Evolutionary conservation across 352 stramenopile species (phyloP), one percentile per base, ranked within the genome.

Genomic region (Blastocystis sp.): DNA sequence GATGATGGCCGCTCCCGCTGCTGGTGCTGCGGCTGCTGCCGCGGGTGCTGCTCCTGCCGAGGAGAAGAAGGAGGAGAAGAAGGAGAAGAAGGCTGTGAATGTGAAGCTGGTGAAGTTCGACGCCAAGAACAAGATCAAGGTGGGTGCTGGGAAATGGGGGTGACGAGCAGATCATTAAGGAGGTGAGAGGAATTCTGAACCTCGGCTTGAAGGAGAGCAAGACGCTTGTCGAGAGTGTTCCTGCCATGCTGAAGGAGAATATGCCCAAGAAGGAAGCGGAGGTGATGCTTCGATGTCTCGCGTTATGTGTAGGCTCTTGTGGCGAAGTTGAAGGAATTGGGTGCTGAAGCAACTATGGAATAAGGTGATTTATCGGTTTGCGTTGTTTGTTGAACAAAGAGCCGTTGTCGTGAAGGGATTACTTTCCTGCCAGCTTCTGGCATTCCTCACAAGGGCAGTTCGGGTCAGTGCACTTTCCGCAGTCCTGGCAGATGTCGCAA

Each of bases 91-190:
- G 55, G 66, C 74, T 6, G 74, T 59, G 26, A 85, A 69, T 45
- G 74, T 85, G 74, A 85, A 85, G 74, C 51, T 85, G 24, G 74
- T 85, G 41, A 85, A 85, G n/a, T 85, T 69, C 31, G 74, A 85
- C 61, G 74, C 74, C 10, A 85, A 85, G 74, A 59, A 85, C 51
- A 85, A 85, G 55, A 85, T 85, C 29, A 85, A 85, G 35, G 74
- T 85, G 55, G n/a, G 51, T 12, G 66, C 4, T 41, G 12, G 16
- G 29, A 85, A 24, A 24, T 19, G 26, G 24, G 21, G 3, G 55
- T 85, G 35, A 41, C 33, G 24, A n/a, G 3, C 29, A 85, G 74
- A 85, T 85, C 29, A 85, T 85, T 41, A 85, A 85, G 35, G 74
- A 85, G 61, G 74, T 85, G 51, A 29, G 74, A 55, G 74, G 74